Percentiles rank a stretch among this genome's conserved stretches.
phyloP scores from a whole-genome alignment of 1,139 yeast species.

The Candida neerlandica region DNA sequence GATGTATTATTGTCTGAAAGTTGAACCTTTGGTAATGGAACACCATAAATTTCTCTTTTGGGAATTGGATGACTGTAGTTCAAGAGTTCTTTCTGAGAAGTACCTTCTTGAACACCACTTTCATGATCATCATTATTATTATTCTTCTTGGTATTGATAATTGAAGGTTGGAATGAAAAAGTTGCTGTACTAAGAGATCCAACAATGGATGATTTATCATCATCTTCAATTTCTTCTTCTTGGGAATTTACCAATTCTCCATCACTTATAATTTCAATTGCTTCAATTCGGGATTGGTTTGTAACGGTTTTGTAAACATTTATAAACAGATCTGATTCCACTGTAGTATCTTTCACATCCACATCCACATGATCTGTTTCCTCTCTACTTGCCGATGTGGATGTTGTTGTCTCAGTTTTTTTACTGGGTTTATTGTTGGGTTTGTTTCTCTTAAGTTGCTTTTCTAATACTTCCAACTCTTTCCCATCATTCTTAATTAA shows the following conservation, averaged over 20 bases:
- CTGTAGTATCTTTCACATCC: not conserved
- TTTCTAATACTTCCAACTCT: not conserved
- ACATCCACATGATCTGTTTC: too few species aligned
- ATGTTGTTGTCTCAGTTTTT: not conserved
- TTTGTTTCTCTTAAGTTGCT: not conserved
- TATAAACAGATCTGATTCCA: not conserved
- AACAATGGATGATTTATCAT: not conserved
- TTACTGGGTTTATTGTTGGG: not conserved
- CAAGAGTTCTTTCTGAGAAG: not conserved
- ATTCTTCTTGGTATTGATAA: not conserved
- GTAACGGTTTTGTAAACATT: not conserved
- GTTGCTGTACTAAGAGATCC: not conserved
- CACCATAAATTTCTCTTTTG: not conserved
- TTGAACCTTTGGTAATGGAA: not conserved
- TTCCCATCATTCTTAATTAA: not conserved
- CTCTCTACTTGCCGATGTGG: too few species aligned
- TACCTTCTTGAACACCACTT: too few species aligned
- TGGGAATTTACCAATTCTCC: not conserved
- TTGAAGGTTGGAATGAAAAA: not conserved
- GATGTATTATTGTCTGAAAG: not conserved
- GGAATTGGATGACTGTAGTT: not conserved
- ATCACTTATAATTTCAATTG: slow-evolving; percentile 5
- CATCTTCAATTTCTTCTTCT: not conserved
- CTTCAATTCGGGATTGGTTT: not conserved
- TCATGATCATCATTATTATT: not conserved